phyloP scores from a whole-genome alignment of 192 early-diverging fungal species.

The Rhizoclosmatium globosum region DNA sequence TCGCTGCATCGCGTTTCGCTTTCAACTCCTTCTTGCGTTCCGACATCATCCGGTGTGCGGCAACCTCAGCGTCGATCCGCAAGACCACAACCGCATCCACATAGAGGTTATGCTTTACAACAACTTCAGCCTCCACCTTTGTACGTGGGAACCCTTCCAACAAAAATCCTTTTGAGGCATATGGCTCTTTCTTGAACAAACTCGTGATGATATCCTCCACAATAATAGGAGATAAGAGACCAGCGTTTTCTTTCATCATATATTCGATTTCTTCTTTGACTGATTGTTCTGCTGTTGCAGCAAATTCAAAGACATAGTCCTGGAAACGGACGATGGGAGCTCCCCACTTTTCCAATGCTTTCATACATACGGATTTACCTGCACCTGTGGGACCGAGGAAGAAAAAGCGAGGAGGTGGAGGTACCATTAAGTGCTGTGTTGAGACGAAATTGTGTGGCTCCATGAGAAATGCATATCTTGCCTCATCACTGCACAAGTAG shows the following conservation, averaged over 20 bases:
- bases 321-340: constrained; percentile 37
- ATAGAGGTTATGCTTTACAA: constrained; percentile 48
- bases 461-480: constrained; percentile 46
- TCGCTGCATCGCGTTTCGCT: constrained; percentile 9
- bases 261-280: constrained; percentile 48
- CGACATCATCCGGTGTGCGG: constrained; percentile 41
- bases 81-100: constrained; percentile 56
- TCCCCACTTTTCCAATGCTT: constrained; percentile 27
- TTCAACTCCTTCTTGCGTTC: constrained; percentile 35
- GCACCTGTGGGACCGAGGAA: constrained; percentile 51
- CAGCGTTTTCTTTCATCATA: constrained; percentile 50
- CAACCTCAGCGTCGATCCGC: constrained; percentile 45
- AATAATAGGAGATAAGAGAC: constrained; percentile 31
- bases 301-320: constrained; percentile 37
- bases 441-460: constrained; percentile 56
- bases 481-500: constrained; percentile 53
- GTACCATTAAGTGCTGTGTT: constrained; percentile 18
- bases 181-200: constrained; percentile 53
- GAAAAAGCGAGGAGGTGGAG: constrained; percentile 52
- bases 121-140: constrained; percentile 52
- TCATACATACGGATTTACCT: constrained; percentile 46
- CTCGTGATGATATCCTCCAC: constrained; percentile 34
- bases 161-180: constrained; percentile 54
- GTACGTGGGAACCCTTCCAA: constrained; percentile 57
- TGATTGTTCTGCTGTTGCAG: constrained; percentile 28